phyloP scores from a whole-genome alignment of 805 yeast genomes.

The Suhomyces sp. region DNA sequence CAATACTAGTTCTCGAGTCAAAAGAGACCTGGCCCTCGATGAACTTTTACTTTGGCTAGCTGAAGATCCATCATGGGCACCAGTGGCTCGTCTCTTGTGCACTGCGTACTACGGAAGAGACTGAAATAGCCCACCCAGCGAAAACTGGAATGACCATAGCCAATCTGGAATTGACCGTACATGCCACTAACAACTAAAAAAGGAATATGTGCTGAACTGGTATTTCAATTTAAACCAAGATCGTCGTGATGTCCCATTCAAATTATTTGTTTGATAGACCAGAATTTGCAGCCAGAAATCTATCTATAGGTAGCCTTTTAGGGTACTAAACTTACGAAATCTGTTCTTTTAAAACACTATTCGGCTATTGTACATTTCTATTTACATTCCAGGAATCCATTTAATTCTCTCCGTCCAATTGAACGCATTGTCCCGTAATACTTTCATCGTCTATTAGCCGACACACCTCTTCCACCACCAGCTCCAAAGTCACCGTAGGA shows the following conservation, averaged over 20 bases:
- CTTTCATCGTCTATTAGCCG: conserved; percentile 18
- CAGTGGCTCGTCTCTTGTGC: conserved; percentile 12
- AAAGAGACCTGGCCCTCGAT: conserved; percentile 1
- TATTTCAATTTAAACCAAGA: too few species aligned
- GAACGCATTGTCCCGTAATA: conserved; percentile 31
- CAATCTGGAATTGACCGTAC: too few species aligned
- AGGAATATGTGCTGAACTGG: too few species aligned
- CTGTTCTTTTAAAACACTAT: neutral
- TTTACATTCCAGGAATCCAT: neutral
- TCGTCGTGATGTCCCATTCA: too few species aligned
- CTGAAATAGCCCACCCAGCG: too few species aligned
- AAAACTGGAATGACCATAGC: too few species aligned
- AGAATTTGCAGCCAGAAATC: too few species aligned
- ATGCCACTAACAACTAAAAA: too few species aligned
- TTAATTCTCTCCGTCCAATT: conserved; percentile 6
- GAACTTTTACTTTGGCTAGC: conserved; percentile 15
- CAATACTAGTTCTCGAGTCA: neutral
- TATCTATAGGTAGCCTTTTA: too few species aligned
- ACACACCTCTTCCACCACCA: conserved; percentile 27
- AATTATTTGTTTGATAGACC: too few species aligned
- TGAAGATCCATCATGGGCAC: conserved; percentile 1
- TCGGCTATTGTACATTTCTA: neutral
- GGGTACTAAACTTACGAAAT: too few species aligned
- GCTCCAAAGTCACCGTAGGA: conserved; percentile 18
- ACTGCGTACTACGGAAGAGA: conserved; percentile 9